Percentiles rank a stretch among this genome's conserved stretches.
These are phyloP conservation scores for Russula sp. DNA, from an alignment of 768 basidiomycete species.

Conservation along the genomic window DNA sequence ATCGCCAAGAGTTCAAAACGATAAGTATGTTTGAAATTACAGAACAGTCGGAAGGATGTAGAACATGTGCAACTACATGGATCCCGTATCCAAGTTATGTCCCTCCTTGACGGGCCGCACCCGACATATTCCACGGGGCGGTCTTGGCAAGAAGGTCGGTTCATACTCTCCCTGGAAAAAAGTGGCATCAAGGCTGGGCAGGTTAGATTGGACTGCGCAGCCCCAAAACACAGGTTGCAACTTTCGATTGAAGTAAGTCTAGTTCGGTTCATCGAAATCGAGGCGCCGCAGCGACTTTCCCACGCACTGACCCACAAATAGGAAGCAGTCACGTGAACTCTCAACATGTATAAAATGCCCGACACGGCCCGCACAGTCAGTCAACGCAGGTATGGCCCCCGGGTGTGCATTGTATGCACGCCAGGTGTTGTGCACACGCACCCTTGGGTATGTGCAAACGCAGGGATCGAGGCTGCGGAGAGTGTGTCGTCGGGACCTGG, in stretches of 20 bases:
- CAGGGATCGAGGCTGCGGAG: constrained; percentile 40
- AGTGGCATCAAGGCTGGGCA: constrained; percentile 42
- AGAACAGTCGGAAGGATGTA: background rate
- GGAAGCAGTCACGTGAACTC: constrained; percentile 16
- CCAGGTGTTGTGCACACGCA: constrained; percentile 21
- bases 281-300: constrained; percentile 14
- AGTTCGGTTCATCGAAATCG: background rate
- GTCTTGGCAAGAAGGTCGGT: constrained; percentile 63
- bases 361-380: background rate
- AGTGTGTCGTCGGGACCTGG: constrained; percentile 49
- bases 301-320: constrained; percentile 49
- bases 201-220: background rate
- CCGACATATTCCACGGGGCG: constrained; percentile 44
- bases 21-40: background rate
- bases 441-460: constrained; percentile 19
- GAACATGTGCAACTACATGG: background rate
- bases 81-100: constrained; percentile 21
- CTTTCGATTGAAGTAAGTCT: constrained; percentile 46
- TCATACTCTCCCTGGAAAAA: constrained; percentile 49
- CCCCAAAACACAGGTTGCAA: constrained; percentile 75
- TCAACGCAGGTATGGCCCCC: constrained; percentile 10
- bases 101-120: constrained; percentile 54
- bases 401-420: constrained; percentile 9
- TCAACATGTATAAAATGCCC: background rate
- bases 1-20: background rate